phyloP scores from a whole-genome alignment of 345 rosid genomes.

The Salix brachista region DNA sequence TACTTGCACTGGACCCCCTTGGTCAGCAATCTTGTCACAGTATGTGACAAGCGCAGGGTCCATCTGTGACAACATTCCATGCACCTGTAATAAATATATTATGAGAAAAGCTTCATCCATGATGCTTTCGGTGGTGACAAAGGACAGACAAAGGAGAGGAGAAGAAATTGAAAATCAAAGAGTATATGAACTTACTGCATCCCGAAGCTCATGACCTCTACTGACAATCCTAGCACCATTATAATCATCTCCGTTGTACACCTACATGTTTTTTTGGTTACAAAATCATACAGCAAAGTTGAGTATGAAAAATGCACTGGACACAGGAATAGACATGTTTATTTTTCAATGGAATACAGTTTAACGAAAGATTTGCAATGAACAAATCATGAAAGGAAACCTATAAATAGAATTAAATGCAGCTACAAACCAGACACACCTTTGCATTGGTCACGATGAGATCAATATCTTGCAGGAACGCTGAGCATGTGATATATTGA shows the following conservation, averaged over 20 bases:
- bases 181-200: constrained; percentile 52
- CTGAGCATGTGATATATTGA: constrained; percentile 73
- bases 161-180: not conserved
- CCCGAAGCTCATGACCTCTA: constrained; percentile 90
- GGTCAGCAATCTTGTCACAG: constrained; percentile 83
- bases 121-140: not conserved
- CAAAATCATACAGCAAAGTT: not conserved
- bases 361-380: too few relatives aligned
- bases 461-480: constrained; percentile 81
- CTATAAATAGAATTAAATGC: not conserved
- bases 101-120: not conserved
- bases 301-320: not conserved
- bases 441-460: constrained; percentile 90
- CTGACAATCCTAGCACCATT: constrained; percentile 93
- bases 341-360: not conserved
- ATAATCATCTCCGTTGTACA: constrained; percentile 90
- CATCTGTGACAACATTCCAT: constrained; percentile 98
- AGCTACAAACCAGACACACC: constrained; percentile 37
- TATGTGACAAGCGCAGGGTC: constrained; percentile 78
- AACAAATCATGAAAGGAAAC: not conserved
- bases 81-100: constrained; percentile 53
- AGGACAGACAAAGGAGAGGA: not conserved
- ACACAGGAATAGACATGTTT: not conserved
- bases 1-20: constrained; percentile 79
- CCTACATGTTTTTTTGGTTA: constrained; percentile 34